Conservation (phyloP, 257 asterid species). For the Echium plantagineum region DNA sequence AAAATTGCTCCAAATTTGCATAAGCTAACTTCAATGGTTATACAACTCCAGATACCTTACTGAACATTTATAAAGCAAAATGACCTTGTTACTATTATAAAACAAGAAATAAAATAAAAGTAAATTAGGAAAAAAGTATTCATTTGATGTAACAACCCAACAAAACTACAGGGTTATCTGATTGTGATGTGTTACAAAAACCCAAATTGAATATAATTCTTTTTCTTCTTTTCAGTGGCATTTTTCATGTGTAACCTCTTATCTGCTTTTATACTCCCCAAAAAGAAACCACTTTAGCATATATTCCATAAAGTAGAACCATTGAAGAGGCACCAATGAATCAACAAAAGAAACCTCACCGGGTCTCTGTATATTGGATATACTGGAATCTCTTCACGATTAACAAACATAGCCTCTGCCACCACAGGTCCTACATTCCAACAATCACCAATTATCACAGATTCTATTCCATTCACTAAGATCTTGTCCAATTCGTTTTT, state of each 20-base stretch:
- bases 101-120: too few relatives aligned
- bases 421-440: conserved; percentile 72
- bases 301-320: not conserved
- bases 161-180: too few relatives aligned
- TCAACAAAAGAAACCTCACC: conserved; percentile 35
- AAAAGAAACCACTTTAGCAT: not conserved
- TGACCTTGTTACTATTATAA: too few relatives aligned
- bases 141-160: not conserved
- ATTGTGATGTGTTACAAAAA: not conserved
- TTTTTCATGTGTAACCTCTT: not conserved
- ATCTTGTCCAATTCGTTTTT: too few relatives aligned
- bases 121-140: too few relatives aligned
- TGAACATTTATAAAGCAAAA: too few relatives aligned
- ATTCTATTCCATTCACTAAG: not conserved
- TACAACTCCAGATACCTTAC: not conserved
- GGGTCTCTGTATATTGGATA: conserved; percentile 95
- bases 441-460: not conserved
- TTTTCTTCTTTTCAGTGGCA: not conserved
- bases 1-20: not conserved
- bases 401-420: conserved; percentile 94
- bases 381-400: conserved; percentile 85
- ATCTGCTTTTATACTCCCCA: not conserved
- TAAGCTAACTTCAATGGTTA: not conserved
- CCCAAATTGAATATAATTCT: not conserved
- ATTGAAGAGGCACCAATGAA: not conserved